These are phyloP conservation scores for Fusarium sp. DNA, from an alignment of 2,329 filamentous ascomycete genomes.

Conservation along the genomic window DNA sequence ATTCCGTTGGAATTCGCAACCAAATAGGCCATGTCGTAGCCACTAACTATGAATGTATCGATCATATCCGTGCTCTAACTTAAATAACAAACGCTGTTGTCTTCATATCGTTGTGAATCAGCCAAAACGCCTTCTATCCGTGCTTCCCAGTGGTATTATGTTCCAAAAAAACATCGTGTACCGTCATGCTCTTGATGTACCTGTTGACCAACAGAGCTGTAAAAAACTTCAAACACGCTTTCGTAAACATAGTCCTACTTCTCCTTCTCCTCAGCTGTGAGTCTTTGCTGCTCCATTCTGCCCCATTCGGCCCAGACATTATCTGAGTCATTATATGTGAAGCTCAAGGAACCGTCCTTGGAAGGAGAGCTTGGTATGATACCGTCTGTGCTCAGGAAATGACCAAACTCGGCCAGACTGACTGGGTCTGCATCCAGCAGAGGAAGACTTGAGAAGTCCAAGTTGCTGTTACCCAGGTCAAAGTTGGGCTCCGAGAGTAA, in stretches of 20 bases:
- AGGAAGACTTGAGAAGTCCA: conserved; percentile 60
- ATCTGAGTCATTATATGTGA: conserved; percentile 51
- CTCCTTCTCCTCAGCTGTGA: conserved; percentile 32
- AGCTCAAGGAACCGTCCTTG: conserved; percentile 44
- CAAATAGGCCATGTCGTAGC: conserved; percentile 12
- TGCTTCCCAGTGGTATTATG: conserved; percentile 11
- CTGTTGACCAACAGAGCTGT: conserved; percentile 40
- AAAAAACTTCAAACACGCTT: conserved; percentile 18
- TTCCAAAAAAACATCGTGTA: conserved; percentile 28
- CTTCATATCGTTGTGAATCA: conserved; percentile 4
- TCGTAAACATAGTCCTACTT: conserved; percentile 35
- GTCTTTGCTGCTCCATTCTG: conserved; percentile 34
- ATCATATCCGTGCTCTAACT: conserved; percentile 8
- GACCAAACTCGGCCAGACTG: conserved; percentile 61
- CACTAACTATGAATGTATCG: conserved; percentile 33
- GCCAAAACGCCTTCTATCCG: conserved; percentile 39
- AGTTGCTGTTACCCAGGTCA: conserved; percentile 57
- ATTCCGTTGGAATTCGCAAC: neutral
- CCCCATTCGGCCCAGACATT: conserved; percentile 52
- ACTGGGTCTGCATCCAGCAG: conserved; percentile 55
- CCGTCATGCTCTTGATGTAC: conserved; percentile 29
- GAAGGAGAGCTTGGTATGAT: conserved; percentile 65
- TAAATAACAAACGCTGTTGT: conserved; percentile 26
- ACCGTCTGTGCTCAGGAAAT: conserved; percentile 62
- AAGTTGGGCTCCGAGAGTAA: conserved; percentile 71